A percentile compares a stretch with the other conserved stretches of the same genome.
phyloP scores from a whole-genome alignment of 2,329 filamentous ascomycete species.

The Arthrobotrys iridis region DNA sequence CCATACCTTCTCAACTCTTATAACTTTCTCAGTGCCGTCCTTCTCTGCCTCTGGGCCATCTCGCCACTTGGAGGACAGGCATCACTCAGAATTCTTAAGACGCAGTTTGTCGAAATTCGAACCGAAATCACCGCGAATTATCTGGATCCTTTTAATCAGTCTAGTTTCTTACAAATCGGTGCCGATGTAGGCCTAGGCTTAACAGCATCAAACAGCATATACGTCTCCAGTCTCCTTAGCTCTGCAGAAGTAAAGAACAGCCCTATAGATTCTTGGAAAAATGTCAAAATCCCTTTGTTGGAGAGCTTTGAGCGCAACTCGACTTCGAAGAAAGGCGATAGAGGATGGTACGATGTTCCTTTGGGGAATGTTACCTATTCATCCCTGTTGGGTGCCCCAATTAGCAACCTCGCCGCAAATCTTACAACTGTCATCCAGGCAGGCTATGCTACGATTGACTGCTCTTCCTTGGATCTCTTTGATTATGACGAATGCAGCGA shows the following conservation, averaged over 20 bases:
- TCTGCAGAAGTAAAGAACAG: constrained; percentile 35
- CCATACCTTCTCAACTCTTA: constrained; percentile 38
- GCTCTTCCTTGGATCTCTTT: constrained; percentile 33
- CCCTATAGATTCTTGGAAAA: constrained; percentile 38
- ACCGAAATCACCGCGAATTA: constrained; percentile 25
- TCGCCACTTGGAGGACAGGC: constrained; percentile 44
- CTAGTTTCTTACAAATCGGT: constrained; percentile 22
- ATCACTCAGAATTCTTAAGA: constrained; percentile 38
- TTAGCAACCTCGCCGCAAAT: constrained; percentile 18
- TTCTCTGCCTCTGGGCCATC: constrained; percentile 33
- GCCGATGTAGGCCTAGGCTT: constrained; percentile 21
- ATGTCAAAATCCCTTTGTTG: constrained; percentile 40
- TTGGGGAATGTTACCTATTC: constrained; percentile 32
- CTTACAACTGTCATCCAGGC: constrained; percentile 32
- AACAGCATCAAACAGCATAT: constrained; percentile 32
- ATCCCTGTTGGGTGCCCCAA: constrained; percentile 24
- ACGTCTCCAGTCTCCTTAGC: constrained; percentile 39
- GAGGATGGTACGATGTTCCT: constrained; percentile 34
- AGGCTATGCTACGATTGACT: constrained; percentile 30
- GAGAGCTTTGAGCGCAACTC: constrained; percentile 29
- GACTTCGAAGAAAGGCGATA: background rate
- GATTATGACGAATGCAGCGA: constrained; percentile 2
- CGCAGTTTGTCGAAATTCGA: constrained; percentile 15
- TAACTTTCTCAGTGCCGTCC: constrained; percentile 32
- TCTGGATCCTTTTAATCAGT: constrained; percentile 44